Evolutionary conservation across 345 rosid genomes (phyloP).

Genomic region (Garcia nutans): DNA sequence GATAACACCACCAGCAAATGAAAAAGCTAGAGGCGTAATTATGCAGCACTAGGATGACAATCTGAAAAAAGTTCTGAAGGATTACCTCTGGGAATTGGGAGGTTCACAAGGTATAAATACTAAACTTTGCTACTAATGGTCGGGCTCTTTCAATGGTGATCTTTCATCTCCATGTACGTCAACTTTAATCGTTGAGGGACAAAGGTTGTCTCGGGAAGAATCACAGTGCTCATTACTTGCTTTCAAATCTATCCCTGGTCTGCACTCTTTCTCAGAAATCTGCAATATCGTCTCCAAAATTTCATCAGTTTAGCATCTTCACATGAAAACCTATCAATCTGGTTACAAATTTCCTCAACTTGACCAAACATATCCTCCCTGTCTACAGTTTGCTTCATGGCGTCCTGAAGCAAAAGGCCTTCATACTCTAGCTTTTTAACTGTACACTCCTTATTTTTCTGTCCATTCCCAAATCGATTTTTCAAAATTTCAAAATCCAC

Average conservation of each 20-base stretch:
- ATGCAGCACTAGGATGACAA: not conserved
- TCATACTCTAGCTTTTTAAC: not conserved
- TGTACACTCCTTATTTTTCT: not conserved
- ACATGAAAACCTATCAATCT: not conserved
- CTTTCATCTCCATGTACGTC: not conserved
- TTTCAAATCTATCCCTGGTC: not conserved
- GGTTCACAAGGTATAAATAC: not conserved
- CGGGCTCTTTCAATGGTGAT: not conserved
- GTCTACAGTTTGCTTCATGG: not conserved
- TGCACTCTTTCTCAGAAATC: not conserved
- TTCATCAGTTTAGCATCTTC: constrained; percentile 12
- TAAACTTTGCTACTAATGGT: not conserved
- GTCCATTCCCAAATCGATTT: constrained; percentile 1
- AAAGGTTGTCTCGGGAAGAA: not conserved
- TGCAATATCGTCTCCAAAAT: not conserved
- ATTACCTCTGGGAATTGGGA: not conserved
- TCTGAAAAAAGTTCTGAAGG: not conserved
- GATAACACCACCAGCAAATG: not conserved
- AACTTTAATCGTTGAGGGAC: not conserved
- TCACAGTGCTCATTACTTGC: constrained; percentile 7
- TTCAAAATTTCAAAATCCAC: not conserved
- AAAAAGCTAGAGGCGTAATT: not conserved
- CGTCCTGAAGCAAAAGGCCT: not conserved
- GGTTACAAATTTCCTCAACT: constrained; percentile 8
- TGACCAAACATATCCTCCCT: not conserved